Evolutionary conservation across 208 protist species (phyloP), one percentile per base, ranked within the genome.

Genomic region (Trypanosoma brucei): DNA sequence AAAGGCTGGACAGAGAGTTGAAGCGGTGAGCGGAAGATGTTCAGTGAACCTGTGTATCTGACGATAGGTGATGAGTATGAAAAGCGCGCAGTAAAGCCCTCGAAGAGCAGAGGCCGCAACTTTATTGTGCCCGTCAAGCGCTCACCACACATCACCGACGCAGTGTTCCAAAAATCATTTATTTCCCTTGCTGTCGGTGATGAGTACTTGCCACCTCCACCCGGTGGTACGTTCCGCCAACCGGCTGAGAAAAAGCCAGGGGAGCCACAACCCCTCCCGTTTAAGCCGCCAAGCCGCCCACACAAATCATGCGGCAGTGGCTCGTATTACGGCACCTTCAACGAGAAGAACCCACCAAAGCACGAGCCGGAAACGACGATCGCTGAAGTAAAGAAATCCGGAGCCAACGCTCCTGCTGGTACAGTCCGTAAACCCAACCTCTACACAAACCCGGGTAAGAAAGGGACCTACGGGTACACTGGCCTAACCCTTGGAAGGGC

Each of bases 1-100:
- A 22, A 22, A 22, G 22, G 22, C 22, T 22, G 22, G 22, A 22
- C 22, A 22, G 22, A 22, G 22, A 22, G 22, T 22, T 22, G 22
- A 22, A 22, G 22, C 22, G 22, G 22, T 22, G 22, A 22, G 22
- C 22, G 22, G 22, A 22, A 22, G 22, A 92, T 92, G 86, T 93
- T 95, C 70, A 92, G 86, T 49, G 66, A 62, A 1, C 84, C 91
- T 1, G 78, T 79, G 4, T 96, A 86, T 73, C 70, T 95, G 14
- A 79, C 75, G 50, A 72, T 94, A 51, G 88, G 88, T 3, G 92
- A 96, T 65, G 89, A 95, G 72, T 96, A 94, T 76, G 92, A 96
- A 64, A 95, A 96, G 72, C 81, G 61, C 2, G 37, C 53, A 22
- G 40, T 63, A 1, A 52, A 3, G 59, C 11, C 36, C 3, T 45